Evolutionary conservation across 2,329 filamentous ascomycete species (phyloP).

Genomic region (Hymenoscyphus scutula): DNA sequence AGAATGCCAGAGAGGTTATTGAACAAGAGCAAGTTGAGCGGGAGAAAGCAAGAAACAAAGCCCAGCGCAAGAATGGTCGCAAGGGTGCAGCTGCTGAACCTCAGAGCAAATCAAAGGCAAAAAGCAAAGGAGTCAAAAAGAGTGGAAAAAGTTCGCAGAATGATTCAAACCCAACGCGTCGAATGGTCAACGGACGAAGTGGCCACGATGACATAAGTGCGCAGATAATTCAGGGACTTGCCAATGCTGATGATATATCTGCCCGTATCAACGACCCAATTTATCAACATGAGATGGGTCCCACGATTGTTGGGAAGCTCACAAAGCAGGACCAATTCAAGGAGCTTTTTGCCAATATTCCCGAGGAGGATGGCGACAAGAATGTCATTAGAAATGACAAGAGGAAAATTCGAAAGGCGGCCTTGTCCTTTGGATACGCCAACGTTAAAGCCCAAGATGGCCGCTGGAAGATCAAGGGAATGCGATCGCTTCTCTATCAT

Average conservation of each 20-base stretch:
- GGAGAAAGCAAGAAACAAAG: not conserved
- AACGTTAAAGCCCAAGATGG: conserved; percentile 36
- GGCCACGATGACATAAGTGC: conserved; percentile 22
- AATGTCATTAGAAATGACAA: conserved; percentile 36
- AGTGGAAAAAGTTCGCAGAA: conserved; percentile 13
- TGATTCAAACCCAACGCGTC: not conserved
- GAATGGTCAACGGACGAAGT: not conserved
- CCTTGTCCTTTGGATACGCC: conserved; percentile 42
- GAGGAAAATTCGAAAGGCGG: conserved; percentile 39
- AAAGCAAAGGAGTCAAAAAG: not conserved
- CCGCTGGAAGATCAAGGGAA: conserved; percentile 46
- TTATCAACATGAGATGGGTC: conserved; percentile 22
- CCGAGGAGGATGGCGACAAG: conserved; percentile 19
- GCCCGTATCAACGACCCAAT: conserved; percentile 27
- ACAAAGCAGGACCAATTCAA: conserved; percentile 30
- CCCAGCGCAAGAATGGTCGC: not conserved
- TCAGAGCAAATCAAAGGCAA: not conserved
- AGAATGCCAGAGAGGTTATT: not conserved
- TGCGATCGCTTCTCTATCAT: conserved; percentile 44
- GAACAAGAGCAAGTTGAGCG: not conserved
- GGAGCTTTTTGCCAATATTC: conserved; percentile 30
- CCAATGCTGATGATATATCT: conserved; percentile 24
- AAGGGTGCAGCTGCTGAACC: not conserved
- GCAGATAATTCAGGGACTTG: conserved; percentile 26
- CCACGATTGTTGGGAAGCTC: conserved; percentile 18